Conservation (phyloP, 768 basidiomycete genomes). For the Boletus rubescentipes region DNA sequence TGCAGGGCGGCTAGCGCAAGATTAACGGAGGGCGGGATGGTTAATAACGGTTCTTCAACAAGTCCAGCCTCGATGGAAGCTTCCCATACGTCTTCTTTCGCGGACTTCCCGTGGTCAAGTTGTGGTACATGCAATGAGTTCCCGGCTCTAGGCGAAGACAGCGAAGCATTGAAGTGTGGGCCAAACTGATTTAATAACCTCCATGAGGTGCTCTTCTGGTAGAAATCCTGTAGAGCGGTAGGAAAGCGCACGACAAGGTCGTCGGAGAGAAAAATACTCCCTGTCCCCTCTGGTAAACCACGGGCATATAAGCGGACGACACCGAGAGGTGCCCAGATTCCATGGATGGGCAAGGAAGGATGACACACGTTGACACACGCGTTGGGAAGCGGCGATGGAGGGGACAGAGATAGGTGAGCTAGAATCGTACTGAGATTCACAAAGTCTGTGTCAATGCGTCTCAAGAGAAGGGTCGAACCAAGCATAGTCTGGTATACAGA, state of each 20-base stretch:
- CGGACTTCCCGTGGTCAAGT: background rate
- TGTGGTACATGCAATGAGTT: conserved; percentile 2
- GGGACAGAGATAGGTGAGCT: conserved; percentile 37
- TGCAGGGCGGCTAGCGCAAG: conserved; percentile 31
- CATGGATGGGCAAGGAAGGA: conserved; percentile 53
- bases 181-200: conserved; percentile 62
- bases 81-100: conserved; percentile 22
- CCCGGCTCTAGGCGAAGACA: background rate
- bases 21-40: conserved; percentile 30
- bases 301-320: conserved; percentile 47
- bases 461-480: conserved; percentile 53
- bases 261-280: conserved; percentile 62
- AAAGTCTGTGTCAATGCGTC: conserved; percentile 78
- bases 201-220: conserved; percentile 45
- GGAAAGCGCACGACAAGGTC: conserved; percentile 64
- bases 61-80: conserved; percentile 15
- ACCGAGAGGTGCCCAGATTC: conserved; percentile 69
- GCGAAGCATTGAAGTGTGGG: conserved; percentile 54
- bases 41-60: conserved; percentile 24
- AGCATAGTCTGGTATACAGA: conserved; percentile 72
- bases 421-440: conserved; percentile 60
- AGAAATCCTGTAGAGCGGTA: conserved; percentile 56
- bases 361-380: conserved; percentile 52
- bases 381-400: conserved; percentile 37
- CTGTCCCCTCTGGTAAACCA: conserved; percentile 30